These are phyloP conservation scores for Penicillium sp. DNA, from an alignment of 2,329 filamentous ascomycete species.

Conservation along the genomic window DNA sequence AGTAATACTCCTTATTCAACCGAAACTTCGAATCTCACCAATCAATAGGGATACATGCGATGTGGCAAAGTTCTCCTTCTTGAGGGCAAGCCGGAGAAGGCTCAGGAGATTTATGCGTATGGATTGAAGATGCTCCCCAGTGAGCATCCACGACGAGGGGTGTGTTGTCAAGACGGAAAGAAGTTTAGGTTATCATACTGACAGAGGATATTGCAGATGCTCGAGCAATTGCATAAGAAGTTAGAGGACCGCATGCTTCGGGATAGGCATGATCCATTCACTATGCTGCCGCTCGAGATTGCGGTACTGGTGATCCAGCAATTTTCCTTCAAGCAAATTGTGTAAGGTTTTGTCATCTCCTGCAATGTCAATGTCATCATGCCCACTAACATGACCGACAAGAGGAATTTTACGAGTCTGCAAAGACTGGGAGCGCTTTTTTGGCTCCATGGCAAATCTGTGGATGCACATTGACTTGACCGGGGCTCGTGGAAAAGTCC, in stretches of 20 bases:
- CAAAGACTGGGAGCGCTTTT: slow-evolving; percentile 56
- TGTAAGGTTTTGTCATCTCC: slow-evolving; percentile 36
- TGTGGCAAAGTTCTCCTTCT: slow-evolving; percentile 50
- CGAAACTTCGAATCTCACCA: not conserved
- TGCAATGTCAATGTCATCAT: not conserved
- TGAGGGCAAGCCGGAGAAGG: slow-evolving; percentile 54
- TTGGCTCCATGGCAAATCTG: slow-evolving; percentile 49
- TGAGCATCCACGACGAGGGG: slow-evolving; percentile 37
- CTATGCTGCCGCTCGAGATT: slow-evolving; percentile 56
- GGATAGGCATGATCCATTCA: slow-evolving; percentile 51
- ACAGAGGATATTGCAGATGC: slow-evolving; percentile 31
- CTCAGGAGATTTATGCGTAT: slow-evolving; percentile 58
- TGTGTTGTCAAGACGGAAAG: slow-evolving; percentile 6
- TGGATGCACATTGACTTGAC: slow-evolving; percentile 59
- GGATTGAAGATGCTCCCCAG: slow-evolving; percentile 56
- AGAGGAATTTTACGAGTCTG: slow-evolving; percentile 57
- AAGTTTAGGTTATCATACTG: not conserved
- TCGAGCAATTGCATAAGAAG: slow-evolving; percentile 52
- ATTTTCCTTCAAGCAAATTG: slow-evolving; percentile 54
- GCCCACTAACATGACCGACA: not conserved
- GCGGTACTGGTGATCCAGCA: slow-evolving; percentile 54
- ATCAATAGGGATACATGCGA: slow-evolving; percentile 55
- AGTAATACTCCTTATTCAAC: not conserved
- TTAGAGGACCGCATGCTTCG: slow-evolving; percentile 36
- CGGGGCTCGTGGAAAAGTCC: slow-evolving; percentile 46